A percentile compares a stretch with the other conserved stretches of the same genome.
Evolutionary conservation across 179 eudicot species (phyloP).

Genomic region (Camellia oleifera): DNA sequence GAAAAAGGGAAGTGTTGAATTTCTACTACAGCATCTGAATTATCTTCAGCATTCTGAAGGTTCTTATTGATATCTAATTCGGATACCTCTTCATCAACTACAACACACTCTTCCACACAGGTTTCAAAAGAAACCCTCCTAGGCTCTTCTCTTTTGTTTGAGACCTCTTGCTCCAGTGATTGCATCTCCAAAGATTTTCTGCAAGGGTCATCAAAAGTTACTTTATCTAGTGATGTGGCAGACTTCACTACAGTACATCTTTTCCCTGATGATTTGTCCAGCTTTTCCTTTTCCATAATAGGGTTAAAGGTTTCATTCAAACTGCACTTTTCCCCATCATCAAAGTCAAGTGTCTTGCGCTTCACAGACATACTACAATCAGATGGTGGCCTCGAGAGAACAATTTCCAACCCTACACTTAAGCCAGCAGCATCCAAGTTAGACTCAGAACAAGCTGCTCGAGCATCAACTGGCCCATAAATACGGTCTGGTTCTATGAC

Average conservation of each 20-base stretch:
- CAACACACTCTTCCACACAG: conserved; percentile 14
- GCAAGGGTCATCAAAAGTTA: conserved; percentile 5
- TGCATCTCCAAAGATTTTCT: conserved; percentile 16
- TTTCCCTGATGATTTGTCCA: conserved; percentile 12
- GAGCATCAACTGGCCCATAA: conserved; percentile 15
- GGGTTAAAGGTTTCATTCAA: conserved; percentile 16
- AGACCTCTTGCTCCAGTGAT: conserved; percentile 15
- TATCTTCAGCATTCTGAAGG: conserved; percentile 9
- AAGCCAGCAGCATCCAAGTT: conserved; percentile 21
- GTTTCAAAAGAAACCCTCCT: conserved; percentile 9
- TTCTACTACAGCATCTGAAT: conserved; percentile 10
- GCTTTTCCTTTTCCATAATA: conserved; percentile 19
- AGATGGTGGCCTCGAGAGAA: conserved; percentile 19
- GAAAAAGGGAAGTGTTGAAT: conserved; percentile 16
- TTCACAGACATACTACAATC: conserved; percentile 30
- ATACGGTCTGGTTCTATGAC: conserved; percentile 20
- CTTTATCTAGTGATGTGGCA: conserved; percentile 22
- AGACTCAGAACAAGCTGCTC: conserved; percentile 19
- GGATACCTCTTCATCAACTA: conserved; percentile 7
- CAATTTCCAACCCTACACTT: conserved; percentile 26
- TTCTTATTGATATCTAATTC: conserved; percentile 13
- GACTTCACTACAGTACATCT: conserved; percentile 17
- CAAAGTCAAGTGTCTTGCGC: conserved; percentile 53
- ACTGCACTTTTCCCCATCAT: conserved; percentile 34
- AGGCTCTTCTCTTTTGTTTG: conserved; percentile 13